Evolutionary conservation across 2,329 filamentous ascomycete genomes (phyloP).

Genomic region (Myriosclerotinia curreyana): DNA sequence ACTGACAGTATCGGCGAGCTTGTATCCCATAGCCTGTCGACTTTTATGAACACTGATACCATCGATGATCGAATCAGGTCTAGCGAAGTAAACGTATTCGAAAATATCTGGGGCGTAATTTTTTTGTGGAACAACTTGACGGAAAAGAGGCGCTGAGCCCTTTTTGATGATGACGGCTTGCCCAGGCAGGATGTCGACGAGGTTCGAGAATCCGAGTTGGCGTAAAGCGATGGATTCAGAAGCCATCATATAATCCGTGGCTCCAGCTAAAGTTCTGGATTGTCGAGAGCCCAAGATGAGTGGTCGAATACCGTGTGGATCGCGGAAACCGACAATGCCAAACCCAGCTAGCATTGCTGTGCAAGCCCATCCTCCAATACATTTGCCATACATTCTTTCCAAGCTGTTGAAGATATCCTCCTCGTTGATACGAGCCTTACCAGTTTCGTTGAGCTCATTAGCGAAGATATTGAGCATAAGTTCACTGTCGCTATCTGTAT

Average conservation of each 20-base stretch:
- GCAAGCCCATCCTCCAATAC: constrained; percentile 74
- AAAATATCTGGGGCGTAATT: constrained; percentile 83
- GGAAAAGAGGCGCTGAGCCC: constrained; percentile 68
- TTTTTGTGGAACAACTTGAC: constrained; percentile 65
- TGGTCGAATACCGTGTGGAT: constrained; percentile 78
- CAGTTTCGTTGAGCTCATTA: constrained; percentile 73
- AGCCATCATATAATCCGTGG: constrained; percentile 84
- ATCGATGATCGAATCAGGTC: constrained; percentile 79
- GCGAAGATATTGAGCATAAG: constrained; percentile 87
- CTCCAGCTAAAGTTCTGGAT: constrained; percentile 58
- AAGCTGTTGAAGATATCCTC: constrained; percentile 74
- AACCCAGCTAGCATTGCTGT: constrained; percentile 80
- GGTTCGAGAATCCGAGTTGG: constrained; percentile 75
- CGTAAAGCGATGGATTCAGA: constrained; percentile 82
- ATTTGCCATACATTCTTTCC: constrained; percentile 67
- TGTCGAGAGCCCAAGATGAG: constrained; percentile 73
- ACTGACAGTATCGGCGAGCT: constrained; percentile 71
- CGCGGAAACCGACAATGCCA: constrained; percentile 75
- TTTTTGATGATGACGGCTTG: constrained; percentile 84
- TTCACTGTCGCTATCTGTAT: constrained; percentile 86
- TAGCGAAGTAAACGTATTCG: constrained; percentile 83
- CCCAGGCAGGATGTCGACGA: constrained; percentile 75
- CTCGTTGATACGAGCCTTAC: constrained; percentile 75
- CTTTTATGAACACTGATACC: constrained; percentile 83
- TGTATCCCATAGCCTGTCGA: constrained; percentile 81